These are phyloP conservation scores for Aspergillus phoenicis DNA, from an alignment of 2,329 filamentous ascomycete genomes.

Conservation along the genomic window DNA sequence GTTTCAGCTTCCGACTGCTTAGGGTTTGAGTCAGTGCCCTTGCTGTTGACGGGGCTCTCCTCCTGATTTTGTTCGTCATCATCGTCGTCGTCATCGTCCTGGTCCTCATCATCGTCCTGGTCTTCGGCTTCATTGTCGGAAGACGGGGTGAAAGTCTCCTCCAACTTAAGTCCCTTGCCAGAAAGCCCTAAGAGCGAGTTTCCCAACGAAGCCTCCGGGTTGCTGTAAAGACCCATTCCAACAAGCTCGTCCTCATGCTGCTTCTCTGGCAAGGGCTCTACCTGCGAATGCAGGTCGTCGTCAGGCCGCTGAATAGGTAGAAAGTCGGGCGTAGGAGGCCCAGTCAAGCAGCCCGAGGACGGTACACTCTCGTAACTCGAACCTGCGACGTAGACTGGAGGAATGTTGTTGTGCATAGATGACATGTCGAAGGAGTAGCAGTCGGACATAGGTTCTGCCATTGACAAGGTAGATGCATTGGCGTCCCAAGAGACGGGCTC, in stretches of 20 bases:
- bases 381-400: conserved; percentile 32
- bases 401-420: conserved; percentile 36
- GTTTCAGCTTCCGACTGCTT: conserved; percentile 17
- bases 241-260: conserved; percentile 71
- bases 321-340: conserved; percentile 43
- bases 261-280: conserved; percentile 54
- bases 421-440: conserved; percentile 38
- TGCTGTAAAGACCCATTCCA: conserved; percentile 81
- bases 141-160: conserved; percentile 74
- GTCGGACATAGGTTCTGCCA: conserved; percentile 31
- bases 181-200: conserved; percentile 59
- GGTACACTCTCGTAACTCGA: conserved; percentile 39
- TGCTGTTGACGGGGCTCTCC: conserved; percentile 12
- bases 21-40: conserved; percentile 10
- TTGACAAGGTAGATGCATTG: conserved; percentile 20
- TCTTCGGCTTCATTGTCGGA: conserved; percentile 58
- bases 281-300: conserved; percentile 24
- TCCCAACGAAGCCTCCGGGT: conserved; percentile 62
- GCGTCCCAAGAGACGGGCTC: conserved; percentile 33
- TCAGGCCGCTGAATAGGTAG: conserved; percentile 41
- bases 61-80: conserved; percentile 21
- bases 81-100: conserved; percentile 39
- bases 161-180: conserved; percentile 77
- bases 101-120: conserved; percentile 61
- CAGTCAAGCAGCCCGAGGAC: conserved; percentile 38